Evolutionary conservation across 129 eudicot genomes (phyloP), one percentile per base, ranked within the genome.

Genomic region (Centaurea solstitialis): DNA sequence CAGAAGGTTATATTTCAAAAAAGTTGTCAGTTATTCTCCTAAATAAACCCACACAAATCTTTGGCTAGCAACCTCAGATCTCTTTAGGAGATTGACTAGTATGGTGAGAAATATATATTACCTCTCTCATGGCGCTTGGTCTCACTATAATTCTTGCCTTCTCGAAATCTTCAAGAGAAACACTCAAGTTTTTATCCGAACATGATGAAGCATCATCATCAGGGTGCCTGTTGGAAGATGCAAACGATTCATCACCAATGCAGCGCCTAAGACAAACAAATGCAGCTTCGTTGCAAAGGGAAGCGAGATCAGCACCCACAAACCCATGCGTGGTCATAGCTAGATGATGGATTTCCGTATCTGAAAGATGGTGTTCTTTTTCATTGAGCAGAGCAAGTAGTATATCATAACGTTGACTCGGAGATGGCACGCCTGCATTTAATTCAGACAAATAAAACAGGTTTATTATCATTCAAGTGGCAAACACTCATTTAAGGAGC

Each of bases 91-190:
- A 41, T 37, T 37, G 24, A 5, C 75, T 33, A 33, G 53, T 37
- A 71, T 11, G 15, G 26, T 3, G 71, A 40, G 4, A 30, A 6
- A 3, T 33, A 3, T 45, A 23, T 73, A 73, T 65, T 96, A 96
- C 99, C 99, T 96, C 99, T 86, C 99, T 91, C 99, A 96, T 96
- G 86, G 99, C 99, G 76, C 97, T 93, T 59, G 99, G 98, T 81
- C 98, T 85, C 28, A 93, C 84, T 91, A 87, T 91, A 68, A 89
- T 84, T 79, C 91, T 91, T 39, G 99, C 99, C 85, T 83, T 88
- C 75, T 93, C 93, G 50, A 96, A 91, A 83, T 96, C 99, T 50
- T 89, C 93, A 85, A 85, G 62, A 70, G 90, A 77, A 50, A 96
- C 85, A 24, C 85, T 88, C 82, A 91, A 79, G 57, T 50, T 68